Conservation (phyloP, 768 basidiomycete species). For the Bullera alba region DNA sequence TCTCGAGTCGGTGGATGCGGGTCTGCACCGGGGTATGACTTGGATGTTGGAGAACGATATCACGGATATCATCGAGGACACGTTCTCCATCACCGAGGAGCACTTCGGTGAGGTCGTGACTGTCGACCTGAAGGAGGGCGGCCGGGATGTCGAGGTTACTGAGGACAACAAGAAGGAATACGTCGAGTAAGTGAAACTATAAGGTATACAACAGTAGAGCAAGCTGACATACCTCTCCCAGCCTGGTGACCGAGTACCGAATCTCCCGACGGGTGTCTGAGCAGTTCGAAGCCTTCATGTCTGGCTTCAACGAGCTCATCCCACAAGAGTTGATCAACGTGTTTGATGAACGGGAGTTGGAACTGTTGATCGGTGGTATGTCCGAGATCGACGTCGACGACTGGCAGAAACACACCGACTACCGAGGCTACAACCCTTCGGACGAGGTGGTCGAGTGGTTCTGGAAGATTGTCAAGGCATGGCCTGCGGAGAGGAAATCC, state of each 20-base stretch:
- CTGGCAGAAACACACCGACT: slow-evolving; percentile 99
- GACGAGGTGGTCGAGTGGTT: slow-evolving; percentile 83
- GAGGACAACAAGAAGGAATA: slow-evolving; percentile 99
- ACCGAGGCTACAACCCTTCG: slow-evolving; percentile 58
- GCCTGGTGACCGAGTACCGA: slow-evolving; percentile 84
- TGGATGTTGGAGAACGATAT: slow-evolving; percentile 99
- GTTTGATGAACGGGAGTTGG: slow-evolving; percentile 95
- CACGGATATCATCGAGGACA: slow-evolving; percentile 95
- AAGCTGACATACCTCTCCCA: slow-evolving; percentile 22
- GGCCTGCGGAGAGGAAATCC: slow-evolving; percentile 91
- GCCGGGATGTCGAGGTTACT: slow-evolving; percentile 77
- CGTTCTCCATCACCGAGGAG: slow-evolving; percentile 93
- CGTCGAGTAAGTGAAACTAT: slow-evolving; percentile 57
- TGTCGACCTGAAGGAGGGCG: slow-evolving; percentile 85
- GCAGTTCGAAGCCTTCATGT: slow-evolving; percentile 99
- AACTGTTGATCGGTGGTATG: slow-evolving; percentile 94
- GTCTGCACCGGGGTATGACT: slow-evolving; percentile 85
- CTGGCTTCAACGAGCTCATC: slow-evolving; percentile 98
- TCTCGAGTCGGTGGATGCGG: slow-evolving; percentile 92
- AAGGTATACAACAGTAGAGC: neutral
- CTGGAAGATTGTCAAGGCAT: slow-evolving; percentile 97
- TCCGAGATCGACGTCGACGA: slow-evolving; percentile 99
- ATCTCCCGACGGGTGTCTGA: slow-evolving; percentile 96
- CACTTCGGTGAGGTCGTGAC: slow-evolving; percentile 98
- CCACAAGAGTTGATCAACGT: slow-evolving; percentile 97